Base-by-base conservation (phyloP, 345 rosid genomes). In the Isatis tinctoria region DNA sequence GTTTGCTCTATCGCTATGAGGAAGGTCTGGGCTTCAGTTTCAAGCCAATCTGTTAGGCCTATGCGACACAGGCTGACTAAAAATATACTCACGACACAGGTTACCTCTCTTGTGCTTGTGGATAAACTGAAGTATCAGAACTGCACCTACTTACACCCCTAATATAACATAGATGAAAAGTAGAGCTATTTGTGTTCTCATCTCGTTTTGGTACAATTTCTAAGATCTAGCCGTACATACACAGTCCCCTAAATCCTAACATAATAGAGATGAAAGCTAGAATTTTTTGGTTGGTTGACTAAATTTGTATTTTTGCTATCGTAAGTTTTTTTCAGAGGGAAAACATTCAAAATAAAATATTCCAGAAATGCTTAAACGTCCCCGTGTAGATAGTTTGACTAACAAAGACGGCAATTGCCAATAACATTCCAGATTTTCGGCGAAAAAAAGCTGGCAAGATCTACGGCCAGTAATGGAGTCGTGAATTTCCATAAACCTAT, bases 401-500 rank as follows among this genome's bases (percentile, higher is more conserved):
- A 62, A 26, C 1, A 18, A 53, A 40, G 26, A 51, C 40, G 60
- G 11, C 40, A 60, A 60, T 60, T n/a, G 32, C 26, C 37, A 52
- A 39, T 62, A 30, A 65, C 40, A 35, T 44, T 65, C 72, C 71
- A 53, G 11, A 57, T 54, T 52, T 40, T 33, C 37, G 35, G 77
- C 71, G 37, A 54, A 10, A 32, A 3, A 56, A 2, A 24, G 37
- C 47, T 51, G 57, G 65, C 62, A 64, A 33, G 36, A 65, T 65
- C 59, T 16, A 65, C 2, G 77, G 78, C 35, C 61, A 28, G n/a
- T 28, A 47, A 67, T 6, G 11, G 24, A 56, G 52, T 47, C 59
- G 4, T 11, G 27, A 1, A 54, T 65, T 63, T 20, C 71, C 32
- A 26, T 41, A 32, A 35, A 43, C 39, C 13, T 16, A 10, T 18